Conservation (phyloP, 441 rosid species). For the California macrophylla region DNA sequence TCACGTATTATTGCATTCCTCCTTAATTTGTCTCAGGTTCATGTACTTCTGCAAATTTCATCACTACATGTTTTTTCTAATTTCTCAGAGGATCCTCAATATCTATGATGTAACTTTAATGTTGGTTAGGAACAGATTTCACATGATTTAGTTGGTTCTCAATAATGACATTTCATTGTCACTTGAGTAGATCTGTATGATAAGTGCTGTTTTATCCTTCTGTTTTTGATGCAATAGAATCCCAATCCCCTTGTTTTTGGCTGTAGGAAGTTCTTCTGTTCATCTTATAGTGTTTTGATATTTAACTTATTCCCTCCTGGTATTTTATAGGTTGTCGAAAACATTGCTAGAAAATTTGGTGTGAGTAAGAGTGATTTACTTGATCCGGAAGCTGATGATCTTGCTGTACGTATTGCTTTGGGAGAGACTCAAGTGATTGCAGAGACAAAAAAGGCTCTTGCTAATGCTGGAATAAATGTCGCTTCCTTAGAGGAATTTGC, state of each 20-base stretch:
- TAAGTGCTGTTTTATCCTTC: conserved; percentile 3
- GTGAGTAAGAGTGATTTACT: conserved; percentile 83
- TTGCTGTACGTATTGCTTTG: conserved; percentile 86
- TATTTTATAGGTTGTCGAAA: conserved; percentile 58
- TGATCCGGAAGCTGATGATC: conserved; percentile 80
- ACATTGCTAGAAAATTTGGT: conserved; percentile 71
- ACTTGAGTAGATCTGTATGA: neutral
- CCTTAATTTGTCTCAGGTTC: neutral
- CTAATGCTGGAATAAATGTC: conserved; percentile 72
- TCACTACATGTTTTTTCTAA: neutral
- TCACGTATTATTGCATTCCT: neutral
- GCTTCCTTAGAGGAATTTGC: conserved; percentile 59
- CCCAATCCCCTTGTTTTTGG: neutral
- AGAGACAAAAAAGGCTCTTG: conserved; percentile 74
- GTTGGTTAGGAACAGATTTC: neutral
- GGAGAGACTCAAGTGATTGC: conserved; percentile 93
- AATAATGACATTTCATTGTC: neutral
- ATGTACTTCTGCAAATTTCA: neutral
- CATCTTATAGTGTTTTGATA: conserved; percentile 1
- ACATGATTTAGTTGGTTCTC: neutral
- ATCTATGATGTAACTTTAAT: neutral
- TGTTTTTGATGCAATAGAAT: neutral
- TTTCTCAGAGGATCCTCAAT: neutral
- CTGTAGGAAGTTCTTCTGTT: conserved; percentile 4
- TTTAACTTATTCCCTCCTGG: conserved; percentile 16